Conservation (phyloP, 495 filamentous ascomycete species). For the Niebla homalea region DNA sequence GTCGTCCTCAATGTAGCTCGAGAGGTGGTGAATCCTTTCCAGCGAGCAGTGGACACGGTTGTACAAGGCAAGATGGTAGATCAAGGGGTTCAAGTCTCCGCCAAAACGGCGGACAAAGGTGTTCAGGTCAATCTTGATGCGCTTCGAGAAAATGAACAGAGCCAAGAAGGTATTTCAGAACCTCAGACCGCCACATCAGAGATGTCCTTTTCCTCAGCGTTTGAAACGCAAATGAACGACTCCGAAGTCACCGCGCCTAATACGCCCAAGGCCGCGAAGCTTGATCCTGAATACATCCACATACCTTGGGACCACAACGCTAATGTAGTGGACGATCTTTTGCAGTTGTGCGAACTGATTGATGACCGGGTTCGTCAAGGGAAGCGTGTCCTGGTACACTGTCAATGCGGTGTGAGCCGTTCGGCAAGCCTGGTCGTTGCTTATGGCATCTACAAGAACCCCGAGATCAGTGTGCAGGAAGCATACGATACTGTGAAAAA, state of each 20-base stretch:
- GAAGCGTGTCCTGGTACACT: constrained; percentile 86
- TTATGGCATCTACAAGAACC: constrained; percentile 88
- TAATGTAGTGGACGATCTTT: constrained; percentile 78
- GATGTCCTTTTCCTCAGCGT: constrained; percentile 58
- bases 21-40: constrained; percentile 83
- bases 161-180: constrained; percentile 34
- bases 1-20: constrained; percentile 91
- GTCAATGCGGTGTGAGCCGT: constrained; percentile 88
- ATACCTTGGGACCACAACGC: constrained; percentile 97
- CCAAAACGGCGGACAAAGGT: constrained; percentile 14
- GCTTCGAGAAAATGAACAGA: background rate
- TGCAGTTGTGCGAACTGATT: constrained; percentile 73
- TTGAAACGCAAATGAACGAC: constrained; percentile 34
- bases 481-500: constrained; percentile 84
- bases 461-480: constrained; percentile 74
- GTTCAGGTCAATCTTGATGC: background rate
- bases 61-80: constrained; percentile 20
- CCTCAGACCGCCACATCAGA: constrained; percentile 60
- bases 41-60: constrained; percentile 21
- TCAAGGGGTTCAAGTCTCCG: background rate
- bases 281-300: constrained; percentile 81
- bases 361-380: constrained; percentile 63
- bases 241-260: constrained; percentile 33
- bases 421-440: constrained; percentile 96
- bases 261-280: constrained; percentile 43